Evolutionary conservation across 2,329 filamentous ascomycete species (phyloP), one percentile per base, ranked within the genome.

Genomic region (Colletotrichum sp.): DNA sequence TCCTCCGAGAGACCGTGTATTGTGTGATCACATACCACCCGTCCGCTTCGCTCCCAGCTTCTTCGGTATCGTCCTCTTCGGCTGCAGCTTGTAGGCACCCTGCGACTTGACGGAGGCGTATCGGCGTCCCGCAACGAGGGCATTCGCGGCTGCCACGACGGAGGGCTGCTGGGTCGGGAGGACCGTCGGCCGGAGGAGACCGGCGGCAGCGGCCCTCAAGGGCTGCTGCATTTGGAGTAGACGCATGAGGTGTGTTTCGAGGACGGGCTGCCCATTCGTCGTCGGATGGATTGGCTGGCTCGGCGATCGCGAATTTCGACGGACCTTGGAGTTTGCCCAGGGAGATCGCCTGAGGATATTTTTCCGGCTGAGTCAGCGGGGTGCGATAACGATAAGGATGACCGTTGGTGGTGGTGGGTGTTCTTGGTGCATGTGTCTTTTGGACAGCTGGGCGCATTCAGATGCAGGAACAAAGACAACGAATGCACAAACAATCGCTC

Each of bases 31-130:
- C 91, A 58, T 88, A 94, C 95, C 96, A 84, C 95, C 95, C 21
- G 94, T 93, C 85, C 96, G 95, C 90, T 99, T 99, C 7, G 96
- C 96, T 79, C 97, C 97, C 79, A 99, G 87, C 84, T 98, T 95
- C 87, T 98, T 98, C 34, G 90, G 87, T 75, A 91, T 88, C 28
- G 90, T 91, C 82, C 88, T 89, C 84, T 91, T 90, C 80, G 87
- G 87, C 79, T 87, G 88, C 79, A 91, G 82, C 81, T 94, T 97
- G 85, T 93, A 93, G 66, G 90, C 90, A 84, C 92, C 92, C 85
- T 93, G 92, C 59, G 91, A 87, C 82, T 93, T 93, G 82, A 92
- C 90, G 28, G 89, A 87, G 78, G 90, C 90, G 79, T 89, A 86
- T 81, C 90, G 86, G 77, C 87, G 85, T 78, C 90, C 89, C 77